phyloP scores from a whole-genome alignment of 495 filamentous ascomycete genomes.

The Trichoderma gamsii region DNA sequence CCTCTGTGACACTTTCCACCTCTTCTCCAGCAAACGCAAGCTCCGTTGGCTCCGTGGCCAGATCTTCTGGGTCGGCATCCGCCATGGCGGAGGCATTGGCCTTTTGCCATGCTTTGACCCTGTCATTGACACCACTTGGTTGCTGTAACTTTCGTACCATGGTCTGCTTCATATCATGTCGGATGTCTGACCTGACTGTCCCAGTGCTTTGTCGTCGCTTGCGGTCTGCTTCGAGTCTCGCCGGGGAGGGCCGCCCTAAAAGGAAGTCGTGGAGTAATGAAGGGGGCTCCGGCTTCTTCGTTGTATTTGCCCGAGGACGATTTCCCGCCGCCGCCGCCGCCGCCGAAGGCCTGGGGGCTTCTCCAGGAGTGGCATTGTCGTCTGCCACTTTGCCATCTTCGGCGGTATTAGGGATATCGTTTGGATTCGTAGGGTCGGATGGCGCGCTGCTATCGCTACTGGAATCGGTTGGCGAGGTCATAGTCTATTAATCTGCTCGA shows the following conservation, averaged over 20 bases:
- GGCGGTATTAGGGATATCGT: neutral
- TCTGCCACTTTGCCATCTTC: neutral
- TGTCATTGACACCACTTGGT: slow-evolving; percentile 53
- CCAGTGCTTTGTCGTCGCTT: slow-evolving; percentile 41
- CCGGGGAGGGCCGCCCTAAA: slow-evolving; percentile 45
- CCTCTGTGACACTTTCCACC: slow-evolving; percentile 41
- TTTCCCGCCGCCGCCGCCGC: slow-evolving; percentile 28
- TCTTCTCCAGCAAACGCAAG: slow-evolving; percentile 38
- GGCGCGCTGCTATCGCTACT: slow-evolving; percentile 10
- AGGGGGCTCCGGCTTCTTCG: slow-evolving; percentile 35
- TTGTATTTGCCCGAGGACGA: slow-evolving; percentile 23
- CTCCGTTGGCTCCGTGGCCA: slow-evolving; percentile 39
- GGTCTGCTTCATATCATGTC: slow-evolving; percentile 46
- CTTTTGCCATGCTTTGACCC: slow-evolving; percentile 75
- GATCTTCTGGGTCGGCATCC: slow-evolving; percentile 32
- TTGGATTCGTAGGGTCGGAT: neutral
- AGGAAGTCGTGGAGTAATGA: slow-evolving; percentile 49
- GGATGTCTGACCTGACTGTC: slow-evolving; percentile 35
- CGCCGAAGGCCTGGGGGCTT: slow-evolving; percentile 37
- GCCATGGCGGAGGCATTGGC: slow-evolving; percentile 49
- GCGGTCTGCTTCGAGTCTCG: slow-evolving; percentile 36
- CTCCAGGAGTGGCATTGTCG: slow-evolving; percentile 17
- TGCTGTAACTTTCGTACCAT: slow-evolving; percentile 41
- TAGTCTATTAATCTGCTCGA: neutral
- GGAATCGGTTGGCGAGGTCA: slow-evolving; percentile 8